Base-by-base conservation (phyloP, 2,329 filamentous ascomycete genomes). In the Trichophyton verrucosum region DNA sequence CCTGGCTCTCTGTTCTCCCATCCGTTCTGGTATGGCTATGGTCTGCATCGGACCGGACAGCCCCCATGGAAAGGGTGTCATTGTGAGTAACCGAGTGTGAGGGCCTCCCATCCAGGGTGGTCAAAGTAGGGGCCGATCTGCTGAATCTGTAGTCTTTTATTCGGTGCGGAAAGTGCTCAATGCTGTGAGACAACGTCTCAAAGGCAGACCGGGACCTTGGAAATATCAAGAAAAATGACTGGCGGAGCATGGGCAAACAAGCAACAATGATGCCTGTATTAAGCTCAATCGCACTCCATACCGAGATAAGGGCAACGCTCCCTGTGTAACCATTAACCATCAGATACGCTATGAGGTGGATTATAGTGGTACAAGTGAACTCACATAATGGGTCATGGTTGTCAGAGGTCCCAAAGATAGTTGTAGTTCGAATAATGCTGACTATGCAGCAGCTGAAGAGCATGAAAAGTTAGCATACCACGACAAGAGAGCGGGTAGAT, bases 211-310 rank as follows among this genome's bases (percentile, higher is more conserved):
- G 64, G 38, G 66, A 61, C 11, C 53, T 56, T 1, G 66, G 66
- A 36, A 67, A 66, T 3, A 65, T 33, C 5, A 64, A 61, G 40
- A 63, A 61, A 8, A 74, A 66, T 0, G 70, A 67, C n/a, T 67
- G 66, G 47, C 71, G 68, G 47, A 71, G 67, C 66, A 74, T 73
- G 8, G 74, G 74, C 3, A 76, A 68, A 59, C 72, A 75, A n/a
- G 74, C 71, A 60, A 72, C 74, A 27, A 73, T 71, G 27, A 75
- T 69, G 20, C 67, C 72, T 9, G 70, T 66, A 58, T 72, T 72
- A 27, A 68, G 67, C 66, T 76, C 74, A 40, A 75, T 65, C 8
- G 71, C 68, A 20, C 71, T 74, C 73, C 73, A 76, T 20, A 70
- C 67, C 5, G 73, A 71, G 11, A 70, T 68, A 6, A 64, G 62